Conservation (phyloP, 1,139 yeast species). For the Suzukiozyma palmioleophila region DNA sequence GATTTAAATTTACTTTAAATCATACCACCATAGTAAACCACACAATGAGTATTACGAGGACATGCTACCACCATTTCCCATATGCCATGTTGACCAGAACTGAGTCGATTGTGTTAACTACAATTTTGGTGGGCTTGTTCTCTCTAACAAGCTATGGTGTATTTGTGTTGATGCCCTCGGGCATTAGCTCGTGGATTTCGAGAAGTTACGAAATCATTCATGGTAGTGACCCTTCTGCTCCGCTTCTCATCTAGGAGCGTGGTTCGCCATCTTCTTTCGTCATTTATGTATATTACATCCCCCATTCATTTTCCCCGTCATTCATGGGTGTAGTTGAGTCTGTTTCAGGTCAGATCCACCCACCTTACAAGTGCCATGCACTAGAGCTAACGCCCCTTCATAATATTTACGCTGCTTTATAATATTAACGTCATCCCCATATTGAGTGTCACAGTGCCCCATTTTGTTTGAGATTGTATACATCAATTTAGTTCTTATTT, state of each 20-base stretch:
- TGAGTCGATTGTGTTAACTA: constrained; percentile 31
- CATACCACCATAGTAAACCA: no score
- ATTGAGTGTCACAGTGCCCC: not conserved
- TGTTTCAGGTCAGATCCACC: no score
- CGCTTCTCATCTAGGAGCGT: not conserved
- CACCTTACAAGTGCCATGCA: no score
- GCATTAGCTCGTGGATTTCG: constrained; percentile 25
- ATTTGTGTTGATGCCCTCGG: constrained; percentile 31
- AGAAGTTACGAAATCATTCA: constrained; percentile 34
- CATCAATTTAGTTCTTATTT: no score
- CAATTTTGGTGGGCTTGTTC: constrained; percentile 24
- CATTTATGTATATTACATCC: no score
- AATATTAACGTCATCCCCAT: no score
- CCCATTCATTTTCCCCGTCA: no score
- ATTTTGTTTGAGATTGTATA: not conserved
- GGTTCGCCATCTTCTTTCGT: no score
- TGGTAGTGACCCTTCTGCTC: constrained; percentile 16
- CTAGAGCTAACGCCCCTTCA: no score
- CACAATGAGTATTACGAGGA: constrained; percentile 16
- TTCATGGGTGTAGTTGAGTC: no score
- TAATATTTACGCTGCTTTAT: no score
- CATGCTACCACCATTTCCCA: constrained; percentile 37
- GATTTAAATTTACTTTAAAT: no score
- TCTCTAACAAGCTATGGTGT: constrained; percentile 34
- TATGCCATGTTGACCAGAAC: constrained; percentile 34